Conservation (phyloP, 805 yeast species). For the Barnettozyma populi region DNA sequence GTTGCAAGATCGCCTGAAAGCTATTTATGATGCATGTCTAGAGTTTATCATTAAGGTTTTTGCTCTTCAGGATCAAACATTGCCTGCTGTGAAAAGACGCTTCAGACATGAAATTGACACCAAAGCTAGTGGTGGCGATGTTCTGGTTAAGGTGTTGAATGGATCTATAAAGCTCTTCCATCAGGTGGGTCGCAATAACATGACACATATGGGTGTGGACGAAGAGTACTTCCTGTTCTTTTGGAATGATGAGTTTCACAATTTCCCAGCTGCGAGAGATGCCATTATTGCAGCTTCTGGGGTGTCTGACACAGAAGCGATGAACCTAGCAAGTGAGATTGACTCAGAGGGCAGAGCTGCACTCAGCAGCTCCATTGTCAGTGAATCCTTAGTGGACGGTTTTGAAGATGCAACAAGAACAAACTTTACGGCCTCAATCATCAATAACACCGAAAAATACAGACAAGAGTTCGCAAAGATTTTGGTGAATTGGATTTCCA, state of each 20-base stretch:
- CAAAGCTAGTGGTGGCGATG: background rate
- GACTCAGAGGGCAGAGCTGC: slow-evolving; percentile 47
- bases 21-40: slow-evolving; percentile 32
- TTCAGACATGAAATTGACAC: background rate
- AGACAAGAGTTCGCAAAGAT: slow-evolving; percentile 42
- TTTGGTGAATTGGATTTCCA: slow-evolving; percentile 47
- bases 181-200: background rate
- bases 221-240: slow-evolving; percentile 42
- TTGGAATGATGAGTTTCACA: slow-evolving; percentile 81
- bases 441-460: slow-evolving; percentile 43
- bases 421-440: slow-evolving; percentile 53
- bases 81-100: slow-evolving; percentile 30
- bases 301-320: slow-evolving; percentile 26
- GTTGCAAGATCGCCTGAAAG: slow-evolving; percentile 7
- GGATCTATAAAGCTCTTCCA: background rate
- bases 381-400: slow-evolving; percentile 27
- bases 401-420: slow-evolving; percentile 37
- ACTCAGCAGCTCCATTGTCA: slow-evolving; percentile 31
- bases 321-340: slow-evolving; percentile 37
- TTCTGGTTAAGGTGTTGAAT: background rate
- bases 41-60: slow-evolving; percentile 41
- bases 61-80: slow-evolving; percentile 30
- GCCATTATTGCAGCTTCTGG: slow-evolving; percentile 37
- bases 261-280: slow-evolving; percentile 46
- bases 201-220: background rate